Conservation (phyloP, 2,329 filamentous ascomycete species). For the Neopestalotiopsis clavispora region DNA sequence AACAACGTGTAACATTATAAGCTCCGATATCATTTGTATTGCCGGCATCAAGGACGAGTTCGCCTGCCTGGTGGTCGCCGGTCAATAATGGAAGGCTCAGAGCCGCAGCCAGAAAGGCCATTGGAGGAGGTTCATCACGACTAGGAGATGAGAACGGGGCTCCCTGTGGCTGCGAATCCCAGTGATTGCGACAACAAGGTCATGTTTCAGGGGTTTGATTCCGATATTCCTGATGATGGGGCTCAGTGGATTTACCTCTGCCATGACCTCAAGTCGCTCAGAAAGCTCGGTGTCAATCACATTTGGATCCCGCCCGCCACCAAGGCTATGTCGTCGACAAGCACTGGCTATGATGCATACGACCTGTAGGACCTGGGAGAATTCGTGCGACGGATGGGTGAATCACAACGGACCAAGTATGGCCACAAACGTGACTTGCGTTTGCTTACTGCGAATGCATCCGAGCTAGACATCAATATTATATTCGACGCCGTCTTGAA, state of each 20-base stretch:
- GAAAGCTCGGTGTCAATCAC: conserved; percentile 62
- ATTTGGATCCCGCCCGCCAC: conserved; percentile 60
- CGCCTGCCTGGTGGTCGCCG: too few relatives aligned
- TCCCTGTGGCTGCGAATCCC: too few relatives aligned
- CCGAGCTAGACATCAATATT: conserved; percentile 57
- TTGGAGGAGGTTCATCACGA: too few relatives aligned
- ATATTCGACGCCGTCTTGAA: conserved; percentile 76
- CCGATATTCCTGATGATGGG: conserved; percentile 66
- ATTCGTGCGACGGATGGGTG: conserved; percentile 43
- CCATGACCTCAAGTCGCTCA: conserved; percentile 55
- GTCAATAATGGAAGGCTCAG: too few relatives aligned
- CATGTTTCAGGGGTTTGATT: conserved; percentile 70
- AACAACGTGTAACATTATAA: too few relatives aligned
- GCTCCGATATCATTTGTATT: too few relatives aligned
- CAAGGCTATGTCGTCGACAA: conserved; percentile 49
- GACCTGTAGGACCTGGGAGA: conserved; percentile 74
- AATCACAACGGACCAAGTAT: conserved; percentile 79
- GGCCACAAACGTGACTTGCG: conserved; percentile 66
- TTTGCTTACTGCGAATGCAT: conserved; percentile 54
- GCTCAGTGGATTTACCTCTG: conserved; percentile 65
- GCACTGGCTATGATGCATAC: conserved; percentile 73
- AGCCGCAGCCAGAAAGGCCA: too few relatives aligned
- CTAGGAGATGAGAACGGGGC: too few relatives aligned
- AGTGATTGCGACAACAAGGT: not conserved
- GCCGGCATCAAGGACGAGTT: too few relatives aligned